Conservation (phyloP, 805 yeast species). For the Metschnikowia picachoensis region DNA sequence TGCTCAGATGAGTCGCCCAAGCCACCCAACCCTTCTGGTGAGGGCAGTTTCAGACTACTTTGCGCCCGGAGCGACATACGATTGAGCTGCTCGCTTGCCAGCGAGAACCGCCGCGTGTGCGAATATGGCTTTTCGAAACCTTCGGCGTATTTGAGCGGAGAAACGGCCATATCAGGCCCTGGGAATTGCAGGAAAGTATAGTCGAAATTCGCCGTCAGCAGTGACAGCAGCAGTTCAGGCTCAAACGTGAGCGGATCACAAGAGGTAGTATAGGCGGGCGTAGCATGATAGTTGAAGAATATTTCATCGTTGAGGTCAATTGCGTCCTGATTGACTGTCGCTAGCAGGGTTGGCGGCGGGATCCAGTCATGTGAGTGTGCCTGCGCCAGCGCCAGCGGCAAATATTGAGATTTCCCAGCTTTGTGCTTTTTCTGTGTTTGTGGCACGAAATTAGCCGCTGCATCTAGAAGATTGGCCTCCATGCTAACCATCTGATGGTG, state of each 20-base stretch:
- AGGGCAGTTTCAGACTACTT: conserved; percentile 16
- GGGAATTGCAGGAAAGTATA: background rate
- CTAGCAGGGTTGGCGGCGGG: conserved; percentile 19
- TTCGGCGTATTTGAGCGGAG: conserved; percentile 8
- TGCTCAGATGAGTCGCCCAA: background rate
- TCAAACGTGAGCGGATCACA: conserved; percentile 2
- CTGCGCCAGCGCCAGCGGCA: background rate
- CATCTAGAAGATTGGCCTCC: conserved; percentile 7
- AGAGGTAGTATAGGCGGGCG: conserved; percentile 5
- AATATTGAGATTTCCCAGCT: background rate
- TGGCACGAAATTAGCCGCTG: background rate
- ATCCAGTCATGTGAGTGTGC: conserved; percentile 8
- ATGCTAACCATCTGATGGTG: conserved; percentile 5
- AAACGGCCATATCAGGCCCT: conserved; percentile 1
- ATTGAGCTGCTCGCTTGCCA: conserved; percentile 25
- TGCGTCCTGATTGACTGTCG: conserved; percentile 16
- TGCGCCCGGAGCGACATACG: conserved; percentile 20
- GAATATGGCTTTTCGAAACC: conserved; percentile 7
- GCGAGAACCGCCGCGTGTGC: conserved; percentile 14
- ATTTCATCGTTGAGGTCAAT: conserved; percentile 25
- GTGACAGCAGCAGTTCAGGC: conserved; percentile 8
- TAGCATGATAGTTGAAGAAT: conserved; percentile 18
- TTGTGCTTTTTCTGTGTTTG: background rate
- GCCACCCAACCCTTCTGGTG: conserved; percentile 11
- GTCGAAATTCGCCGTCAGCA: conserved; percentile 9